phyloP scores from a whole-genome alignment of 768 basidiomycete genomes.

The Podaxis sp. region DNA sequence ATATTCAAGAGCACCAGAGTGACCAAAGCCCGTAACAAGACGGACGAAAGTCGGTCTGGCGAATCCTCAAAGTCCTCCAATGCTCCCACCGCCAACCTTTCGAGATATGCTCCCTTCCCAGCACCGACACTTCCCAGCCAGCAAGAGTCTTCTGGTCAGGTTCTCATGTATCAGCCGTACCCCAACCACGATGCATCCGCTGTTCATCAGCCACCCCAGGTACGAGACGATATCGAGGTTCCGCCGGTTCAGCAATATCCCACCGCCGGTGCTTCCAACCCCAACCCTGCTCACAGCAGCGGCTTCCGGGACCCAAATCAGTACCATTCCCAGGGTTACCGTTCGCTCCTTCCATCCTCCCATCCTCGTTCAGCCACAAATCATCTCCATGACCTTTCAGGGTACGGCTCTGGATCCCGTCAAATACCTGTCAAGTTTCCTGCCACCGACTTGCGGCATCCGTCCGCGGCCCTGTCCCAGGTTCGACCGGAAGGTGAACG shows the following conservation, averaged over 20 bases:
- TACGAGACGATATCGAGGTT: constrained; percentile 21
- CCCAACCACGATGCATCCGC: constrained; percentile 21
- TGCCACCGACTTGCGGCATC: neutral
- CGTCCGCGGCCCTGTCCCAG: neutral
- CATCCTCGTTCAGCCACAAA: neutral
- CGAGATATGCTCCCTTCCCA: constrained; percentile 43
- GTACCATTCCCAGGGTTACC: constrained; percentile 1
- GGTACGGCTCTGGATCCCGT: neutral
- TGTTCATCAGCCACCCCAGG: constrained; percentile 19
- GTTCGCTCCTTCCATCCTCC: constrained; percentile 4
- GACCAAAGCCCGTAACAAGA: constrained; percentile 45
- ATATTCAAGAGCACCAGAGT: constrained; percentile 68
- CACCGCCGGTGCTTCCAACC: neutral
- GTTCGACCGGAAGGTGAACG: neutral
- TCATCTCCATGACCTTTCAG: neutral
- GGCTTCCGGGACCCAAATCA: constrained; percentile 1
- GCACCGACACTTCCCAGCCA: constrained; percentile 29
- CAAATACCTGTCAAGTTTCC: neutral
- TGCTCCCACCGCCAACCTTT: constrained; percentile 18
- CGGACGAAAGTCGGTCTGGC: constrained; percentile 33
- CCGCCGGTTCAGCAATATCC: constrained; percentile 18
- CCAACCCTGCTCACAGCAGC: neutral
- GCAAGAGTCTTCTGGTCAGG: constrained; percentile 26
- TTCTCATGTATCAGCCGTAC: constrained; percentile 43
- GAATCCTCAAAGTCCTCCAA: constrained; percentile 29